These are phyloP conservation scores for Jatropha curcas DNA, from an alignment of 345 rosid species.

Conservation along the genomic window DNA sequence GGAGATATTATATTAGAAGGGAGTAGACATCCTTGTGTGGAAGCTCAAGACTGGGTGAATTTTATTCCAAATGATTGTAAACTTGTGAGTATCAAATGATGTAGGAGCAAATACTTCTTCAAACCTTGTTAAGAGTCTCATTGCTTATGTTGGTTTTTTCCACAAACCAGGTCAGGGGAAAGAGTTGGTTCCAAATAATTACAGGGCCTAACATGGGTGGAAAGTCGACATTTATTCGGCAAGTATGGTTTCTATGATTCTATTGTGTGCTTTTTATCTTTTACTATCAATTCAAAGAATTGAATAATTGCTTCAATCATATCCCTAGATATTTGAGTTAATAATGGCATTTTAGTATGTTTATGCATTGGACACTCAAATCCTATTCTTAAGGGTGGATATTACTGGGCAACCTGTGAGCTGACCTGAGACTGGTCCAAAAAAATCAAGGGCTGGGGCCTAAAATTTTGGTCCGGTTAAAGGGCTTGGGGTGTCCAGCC, in stretches of 20 bases:
- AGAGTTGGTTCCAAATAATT: constrained; percentile 97
- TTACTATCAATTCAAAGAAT: not conserved
- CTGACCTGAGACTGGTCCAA: too few relatives aligned
- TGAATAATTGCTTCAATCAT: not conserved
- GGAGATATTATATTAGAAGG: constrained; percentile 88
- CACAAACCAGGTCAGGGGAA: constrained; percentile 65
- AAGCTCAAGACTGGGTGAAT: constrained; percentile 99
- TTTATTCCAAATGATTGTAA: constrained; percentile 96
- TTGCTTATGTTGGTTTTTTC: constrained; percentile 24
- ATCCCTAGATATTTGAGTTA: constrained; percentile 6
- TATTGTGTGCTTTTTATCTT: not conserved
- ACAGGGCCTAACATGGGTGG: constrained; percentile 99
- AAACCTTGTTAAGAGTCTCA: constrained; percentile 24
- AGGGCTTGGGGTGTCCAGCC: too few relatives aligned
- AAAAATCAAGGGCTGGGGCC: too few relatives aligned
- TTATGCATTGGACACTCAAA: not conserved
- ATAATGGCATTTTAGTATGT: not conserved
- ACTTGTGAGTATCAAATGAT: constrained; percentile 60
- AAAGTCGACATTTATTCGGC: constrained; percentile 95
- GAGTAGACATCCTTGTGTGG: constrained; percentile 97
- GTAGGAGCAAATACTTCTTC: constrained; percentile 1
- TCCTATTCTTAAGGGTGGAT: too few relatives aligned
- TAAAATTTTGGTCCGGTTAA: too few relatives aligned
- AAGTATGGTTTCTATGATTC: constrained; percentile 47
- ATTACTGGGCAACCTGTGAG: too few relatives aligned